Conservation (phyloP, 2,329 filamentous ascomycete species). For the Beauveria brongniartii region DNA sequence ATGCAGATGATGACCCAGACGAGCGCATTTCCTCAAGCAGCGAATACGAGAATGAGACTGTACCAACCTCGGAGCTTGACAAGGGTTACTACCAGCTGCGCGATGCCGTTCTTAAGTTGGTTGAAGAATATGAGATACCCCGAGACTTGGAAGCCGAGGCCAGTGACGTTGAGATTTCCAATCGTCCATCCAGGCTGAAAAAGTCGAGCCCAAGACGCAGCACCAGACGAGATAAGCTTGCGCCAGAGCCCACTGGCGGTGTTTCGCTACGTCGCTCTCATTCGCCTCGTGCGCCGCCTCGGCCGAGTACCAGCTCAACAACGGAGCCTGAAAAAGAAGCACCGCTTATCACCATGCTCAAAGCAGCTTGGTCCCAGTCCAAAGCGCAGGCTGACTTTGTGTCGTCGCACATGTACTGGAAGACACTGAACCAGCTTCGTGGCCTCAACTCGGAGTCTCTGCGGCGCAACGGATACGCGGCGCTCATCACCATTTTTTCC, state of each 20-base stretch:
- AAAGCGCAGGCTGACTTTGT: constrained; percentile 76
- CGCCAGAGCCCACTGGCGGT: constrained; percentile 4
- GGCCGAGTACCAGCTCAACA: not conserved
- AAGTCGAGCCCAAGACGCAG: constrained; percentile 53
- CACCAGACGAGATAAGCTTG: not conserved
- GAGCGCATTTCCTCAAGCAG: constrained; percentile 47
- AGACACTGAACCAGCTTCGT: constrained; percentile 66
- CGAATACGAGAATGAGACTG: constrained; percentile 54
- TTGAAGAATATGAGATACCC: constrained; percentile 75
- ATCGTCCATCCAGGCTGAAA: constrained; percentile 55
- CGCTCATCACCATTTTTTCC: constrained; percentile 65
- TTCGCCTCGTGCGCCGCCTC: not conserved
- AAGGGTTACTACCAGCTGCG: constrained; percentile 76
- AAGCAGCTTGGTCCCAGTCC: constrained; percentile 68
- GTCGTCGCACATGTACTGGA: constrained; percentile 77
- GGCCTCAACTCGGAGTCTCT: constrained; percentile 52
- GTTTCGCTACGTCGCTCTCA: constrained; percentile 1
- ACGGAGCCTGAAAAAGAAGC: constrained; percentile 27
- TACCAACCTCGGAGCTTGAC: constrained; percentile 55
- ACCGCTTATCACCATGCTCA: constrained; percentile 55
- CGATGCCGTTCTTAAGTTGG: constrained; percentile 70
- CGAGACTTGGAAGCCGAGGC: constrained; percentile 54
- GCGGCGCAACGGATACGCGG: constrained; percentile 60
- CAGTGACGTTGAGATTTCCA: constrained; percentile 59
- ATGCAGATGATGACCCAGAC: constrained; percentile 56